Conservation (phyloP, 139 green algal genomes). For the Chlorella sp. region DNA sequence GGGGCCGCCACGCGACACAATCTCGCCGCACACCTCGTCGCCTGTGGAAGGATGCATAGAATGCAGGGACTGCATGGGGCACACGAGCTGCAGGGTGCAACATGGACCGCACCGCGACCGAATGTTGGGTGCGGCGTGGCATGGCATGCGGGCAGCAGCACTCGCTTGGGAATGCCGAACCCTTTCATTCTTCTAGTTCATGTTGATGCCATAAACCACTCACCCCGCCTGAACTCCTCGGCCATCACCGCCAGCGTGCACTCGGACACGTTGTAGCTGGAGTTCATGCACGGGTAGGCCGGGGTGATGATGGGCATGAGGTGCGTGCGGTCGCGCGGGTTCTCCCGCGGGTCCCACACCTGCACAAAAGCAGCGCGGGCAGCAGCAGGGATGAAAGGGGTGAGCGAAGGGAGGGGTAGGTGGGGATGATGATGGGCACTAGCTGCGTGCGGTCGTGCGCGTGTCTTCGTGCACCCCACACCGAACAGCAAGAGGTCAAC, state of each 20-base stretch:
- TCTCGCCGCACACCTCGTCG: slow-evolving; percentile 62
- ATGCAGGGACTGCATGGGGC: background rate
- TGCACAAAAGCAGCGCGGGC: slow-evolving; percentile 2
- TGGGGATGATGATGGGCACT: too few species aligned
- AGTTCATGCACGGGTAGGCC: slow-evolving; percentile 96
- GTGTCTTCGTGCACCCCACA: too few species aligned
- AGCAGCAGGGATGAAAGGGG: background rate
- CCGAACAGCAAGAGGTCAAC: too few species aligned
- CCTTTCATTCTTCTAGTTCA: background rate
- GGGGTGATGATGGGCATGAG: slow-evolving; percentile 99
- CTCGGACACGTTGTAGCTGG: slow-evolving; percentile 91
- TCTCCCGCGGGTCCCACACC: slow-evolving; percentile 88
- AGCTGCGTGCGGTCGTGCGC: too few species aligned
- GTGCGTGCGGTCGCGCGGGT: slow-evolving; percentile 76
- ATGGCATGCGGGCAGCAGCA: background rate
- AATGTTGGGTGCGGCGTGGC: background rate
- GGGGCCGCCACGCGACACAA: slow-evolving; percentile 34
- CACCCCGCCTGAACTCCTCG: slow-evolving; percentile 57
- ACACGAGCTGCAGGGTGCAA: background rate
- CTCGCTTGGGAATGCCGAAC: too few species aligned
- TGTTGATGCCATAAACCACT: slow-evolving; percentile 23
- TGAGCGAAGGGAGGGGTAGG: too few species aligned
- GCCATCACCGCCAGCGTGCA: slow-evolving; percentile 81
- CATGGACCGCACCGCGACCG: too few species aligned
- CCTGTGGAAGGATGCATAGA: background rate